Base-by-base conservation (phyloP, 495 filamentous ascomycete species). In the Aspergillus sparsus region DNA sequence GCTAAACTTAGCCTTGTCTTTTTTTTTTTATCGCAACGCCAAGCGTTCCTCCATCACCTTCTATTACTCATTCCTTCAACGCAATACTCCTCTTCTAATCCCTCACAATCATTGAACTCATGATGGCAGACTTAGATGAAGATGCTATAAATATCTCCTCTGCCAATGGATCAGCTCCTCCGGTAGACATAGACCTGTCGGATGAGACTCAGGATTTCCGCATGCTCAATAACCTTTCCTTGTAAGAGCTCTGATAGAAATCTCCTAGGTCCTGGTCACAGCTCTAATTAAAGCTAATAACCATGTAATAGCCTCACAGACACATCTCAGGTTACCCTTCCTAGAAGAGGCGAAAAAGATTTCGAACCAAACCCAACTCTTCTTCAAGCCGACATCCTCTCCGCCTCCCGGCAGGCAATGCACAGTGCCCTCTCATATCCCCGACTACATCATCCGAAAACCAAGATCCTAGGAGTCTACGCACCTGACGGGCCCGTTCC, bases 181-280 rank as follows among this genome's bases (percentile, higher is more conserved):
- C 72, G 52, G 61, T 73, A 31, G 87, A 95, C 44, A 77, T 77
- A 44, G 88, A 90, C 66, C 77, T 87, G 54, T 87, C 85, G 32
- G 93, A 97, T 63, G 92, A 94, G 71, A 84, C 87, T 5, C 92
- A 93, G 69, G 93, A 98, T 75, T 97, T 92, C 67, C 89, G 89
- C 61, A 85, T 91, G 61, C 82, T 96, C 41, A 77, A 80, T 39
- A 74, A 79, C 47, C 68, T 88, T 49, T 85, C 83, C 62, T 72
- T 79, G 83, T 85, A 73, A 58, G 74, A 27, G 21, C 21, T 27
- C 61, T 13, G 12, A 32, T 36, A 15, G 31, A 34, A 36, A n/a
- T 27, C 11, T 18, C 36, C 27, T 52, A 27, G 0, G 2, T 16
- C 36, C 2, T 21, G 5, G 8, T 39, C 45, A 31, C 34, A 5